phyloP scores from a whole-genome alignment of 345 rosid genomes.

The Hibiscus syriacus region DNA sequence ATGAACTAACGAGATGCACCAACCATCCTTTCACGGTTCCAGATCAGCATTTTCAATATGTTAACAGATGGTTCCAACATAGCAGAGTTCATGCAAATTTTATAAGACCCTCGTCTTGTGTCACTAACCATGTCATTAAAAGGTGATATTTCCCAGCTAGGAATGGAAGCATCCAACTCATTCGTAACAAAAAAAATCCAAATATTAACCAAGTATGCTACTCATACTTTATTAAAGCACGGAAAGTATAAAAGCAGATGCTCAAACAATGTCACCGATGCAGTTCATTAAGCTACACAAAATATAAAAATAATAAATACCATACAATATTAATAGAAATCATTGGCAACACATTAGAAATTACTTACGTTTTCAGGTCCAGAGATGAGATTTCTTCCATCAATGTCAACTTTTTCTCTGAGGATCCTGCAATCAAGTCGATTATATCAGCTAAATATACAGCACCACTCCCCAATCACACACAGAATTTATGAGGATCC shows the following conservation, averaged over 20 bases:
- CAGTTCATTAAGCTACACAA: neutral
- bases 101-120: neutral
- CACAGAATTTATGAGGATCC: neutral
- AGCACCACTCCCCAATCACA: neutral
- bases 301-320: neutral
- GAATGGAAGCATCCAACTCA: neutral
- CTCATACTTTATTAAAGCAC: neutral
- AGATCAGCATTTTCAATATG: neutral
- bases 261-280: neutral
- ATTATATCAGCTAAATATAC: neutral
- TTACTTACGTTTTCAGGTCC: conserved; percentile 67
- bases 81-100: neutral
- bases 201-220: neutral
- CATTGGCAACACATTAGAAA: neutral
- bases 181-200: neutral
- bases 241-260: neutral
- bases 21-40: neutral
- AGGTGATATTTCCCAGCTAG: neutral
- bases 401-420: conserved; percentile 49
- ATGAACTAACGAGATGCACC: neutral
- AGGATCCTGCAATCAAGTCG: conserved; percentile 45
- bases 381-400: conserved; percentile 54
- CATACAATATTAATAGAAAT: neutral
- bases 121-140: neutral
- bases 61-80: neutral